Conservation (phyloP, 345 rosid genomes). For the Salix udensis region DNA sequence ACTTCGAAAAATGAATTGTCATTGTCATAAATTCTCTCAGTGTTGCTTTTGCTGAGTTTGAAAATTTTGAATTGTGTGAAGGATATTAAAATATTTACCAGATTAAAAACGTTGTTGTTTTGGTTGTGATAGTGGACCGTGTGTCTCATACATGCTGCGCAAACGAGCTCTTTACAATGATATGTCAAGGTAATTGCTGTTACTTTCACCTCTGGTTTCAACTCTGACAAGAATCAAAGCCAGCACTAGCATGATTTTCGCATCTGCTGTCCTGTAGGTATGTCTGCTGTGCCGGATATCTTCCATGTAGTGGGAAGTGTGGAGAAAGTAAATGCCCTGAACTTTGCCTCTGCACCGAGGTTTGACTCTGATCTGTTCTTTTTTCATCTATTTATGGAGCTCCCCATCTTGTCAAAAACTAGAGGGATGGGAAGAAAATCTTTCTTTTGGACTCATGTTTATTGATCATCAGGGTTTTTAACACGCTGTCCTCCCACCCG, state of each 20-base stretch:
- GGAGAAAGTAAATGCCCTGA: slow-evolving; percentile 68
- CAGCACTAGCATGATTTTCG: not conserved
- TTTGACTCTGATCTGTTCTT: slow-evolving; percentile 6
- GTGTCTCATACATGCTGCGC: slow-evolving; percentile 67
- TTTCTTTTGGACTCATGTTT: not conserved
- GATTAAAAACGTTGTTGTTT: not conserved
- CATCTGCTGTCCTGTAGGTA: slow-evolving; percentile 37
- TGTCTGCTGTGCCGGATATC: slow-evolving; percentile 62
- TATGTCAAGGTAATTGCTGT: slow-evolving; percentile 39
- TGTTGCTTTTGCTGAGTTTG: not conserved
- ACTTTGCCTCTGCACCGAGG: slow-evolving; percentile 75
- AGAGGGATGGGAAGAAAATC: not conserved
- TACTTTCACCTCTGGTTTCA: not conserved
- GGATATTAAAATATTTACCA: no score
- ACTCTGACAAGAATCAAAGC: not conserved
- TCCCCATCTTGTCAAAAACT: not conserved
- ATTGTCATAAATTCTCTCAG: not conserved
- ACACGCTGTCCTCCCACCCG: not conserved
- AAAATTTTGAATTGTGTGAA: not conserved
- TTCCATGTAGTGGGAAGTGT: slow-evolving; percentile 72
- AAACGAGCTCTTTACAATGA: slow-evolving; percentile 65
- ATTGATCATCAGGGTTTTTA: not conserved
- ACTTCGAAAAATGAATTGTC: not conserved
- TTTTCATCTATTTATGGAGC: not conserved
- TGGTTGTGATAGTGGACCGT: slow-evolving; percentile 42